Evolutionary conservation across 2,329 filamentous ascomycete genomes (phyloP).

Genomic region (Paramyrothecium sp.): DNA sequence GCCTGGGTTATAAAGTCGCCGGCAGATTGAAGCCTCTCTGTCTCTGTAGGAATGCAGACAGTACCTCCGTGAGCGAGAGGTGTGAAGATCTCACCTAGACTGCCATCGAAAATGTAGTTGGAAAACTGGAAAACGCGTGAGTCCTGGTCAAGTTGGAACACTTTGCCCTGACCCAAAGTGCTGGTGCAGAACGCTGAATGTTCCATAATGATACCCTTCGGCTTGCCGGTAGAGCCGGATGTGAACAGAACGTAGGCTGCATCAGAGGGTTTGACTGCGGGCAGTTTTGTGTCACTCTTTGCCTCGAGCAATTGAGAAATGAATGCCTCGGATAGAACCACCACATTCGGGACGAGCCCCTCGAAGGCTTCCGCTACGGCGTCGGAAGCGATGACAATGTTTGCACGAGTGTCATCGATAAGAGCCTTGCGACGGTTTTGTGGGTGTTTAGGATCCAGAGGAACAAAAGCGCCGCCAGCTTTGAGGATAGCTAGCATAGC

Average conservation of each 20-base stretch:
- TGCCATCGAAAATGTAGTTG: slow-evolving; percentile 17
- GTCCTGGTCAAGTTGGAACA: slow-evolving; percentile 1
- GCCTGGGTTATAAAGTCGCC: slow-evolving; percentile 6
- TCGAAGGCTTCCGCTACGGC: background rate
- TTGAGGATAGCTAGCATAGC: background rate
- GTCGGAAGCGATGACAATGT: background rate
- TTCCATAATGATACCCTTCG: slow-evolving; percentile 4
- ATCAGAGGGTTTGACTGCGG: background rate
- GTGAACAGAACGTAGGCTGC: slow-evolving; percentile 8
- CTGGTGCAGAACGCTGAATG: slow-evolving; percentile 8
- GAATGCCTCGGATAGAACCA: background rate
- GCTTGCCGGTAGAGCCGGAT: slow-evolving; percentile 7
- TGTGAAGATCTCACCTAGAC: slow-evolving; percentile 11
- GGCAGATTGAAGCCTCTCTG: slow-evolving; percentile 3
- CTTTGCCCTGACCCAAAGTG: slow-evolving; percentile 1
- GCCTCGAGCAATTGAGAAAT: background rate
- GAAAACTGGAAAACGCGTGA: slow-evolving; percentile 15
- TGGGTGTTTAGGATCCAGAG: background rate
- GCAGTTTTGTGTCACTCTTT: background rate
- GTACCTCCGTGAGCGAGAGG: slow-evolving; percentile 13
- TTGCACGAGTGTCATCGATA: background rate
- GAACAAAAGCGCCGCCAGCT: background rate
- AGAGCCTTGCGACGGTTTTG: background rate
- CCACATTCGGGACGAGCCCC: background rate
- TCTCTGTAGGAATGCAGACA: slow-evolving; percentile 14